Percentiles rank a stretch among this genome's conserved stretches.
Evolutionary conservation across 495 filamentous ascomycete genomes (phyloP).

Genomic region (Astrocystis sublimbata): DNA sequence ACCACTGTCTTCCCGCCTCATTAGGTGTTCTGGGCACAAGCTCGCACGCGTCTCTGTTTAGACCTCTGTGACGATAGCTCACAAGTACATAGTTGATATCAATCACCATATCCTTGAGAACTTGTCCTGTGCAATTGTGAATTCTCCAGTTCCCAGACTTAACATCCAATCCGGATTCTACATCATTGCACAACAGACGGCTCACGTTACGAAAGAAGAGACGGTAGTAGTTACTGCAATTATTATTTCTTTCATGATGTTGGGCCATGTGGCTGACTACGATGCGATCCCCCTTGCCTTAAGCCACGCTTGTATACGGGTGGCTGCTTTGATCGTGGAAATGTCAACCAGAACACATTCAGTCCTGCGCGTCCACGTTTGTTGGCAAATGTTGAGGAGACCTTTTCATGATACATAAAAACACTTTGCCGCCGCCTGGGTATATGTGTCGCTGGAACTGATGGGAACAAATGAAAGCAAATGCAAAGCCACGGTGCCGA

Average conservation of each 20-base stretch:
- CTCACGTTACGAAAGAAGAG: too few relatives aligned
- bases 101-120: neutral
- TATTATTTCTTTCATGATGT: neutral
- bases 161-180: too few relatives aligned
- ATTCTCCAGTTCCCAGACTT: too few relatives aligned
- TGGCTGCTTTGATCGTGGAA: neutral
- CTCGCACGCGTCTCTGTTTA: too few relatives aligned
- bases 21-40: too few relatives aligned
- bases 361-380: conserved; percentile 2
- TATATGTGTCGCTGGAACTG: conserved; percentile 13
- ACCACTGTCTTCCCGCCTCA: too few relatives aligned
- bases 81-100: neutral
- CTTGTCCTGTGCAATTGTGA: neutral
- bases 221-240: neutral
- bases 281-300: neutral
- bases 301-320: neutral
- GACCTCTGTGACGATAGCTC: neutral
- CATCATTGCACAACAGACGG: too few relatives aligned
- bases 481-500: neutral
- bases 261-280: neutral
- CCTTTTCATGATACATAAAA: conserved; percentile 10
- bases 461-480: conserved; percentile 8
- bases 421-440: conserved; percentile 7
- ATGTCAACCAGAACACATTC: neutral
- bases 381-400: conserved; percentile 3